Base-by-base conservation (phyloP, 768 basidiomycete species). In the Sutorius australiensis region DNA sequence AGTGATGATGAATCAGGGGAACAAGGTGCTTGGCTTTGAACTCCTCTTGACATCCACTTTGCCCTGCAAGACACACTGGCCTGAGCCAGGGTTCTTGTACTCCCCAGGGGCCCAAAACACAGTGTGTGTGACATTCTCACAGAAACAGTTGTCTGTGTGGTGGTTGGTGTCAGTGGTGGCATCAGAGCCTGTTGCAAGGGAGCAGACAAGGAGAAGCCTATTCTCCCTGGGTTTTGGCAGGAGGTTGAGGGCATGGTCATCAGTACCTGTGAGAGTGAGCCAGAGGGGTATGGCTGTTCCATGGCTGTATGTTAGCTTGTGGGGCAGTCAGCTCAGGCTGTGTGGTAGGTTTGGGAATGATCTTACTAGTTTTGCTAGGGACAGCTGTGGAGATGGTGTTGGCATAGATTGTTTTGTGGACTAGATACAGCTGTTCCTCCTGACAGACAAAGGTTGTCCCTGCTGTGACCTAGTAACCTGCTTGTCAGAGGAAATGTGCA, bases 391-490 rank as follows among this genome's bases (percentile, higher is more conserved):
- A 11, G 12, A 34, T 8, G n/a, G 36, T 34, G 16, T 49, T 6
- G 30, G 33, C n/a, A 33, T 48, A 46, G 39, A 46, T 14, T 14
- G 14, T 16, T 48, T 7, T 6, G 19, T 28, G 13, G 0, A 16
- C 47, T 17, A 16, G 28, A 33, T 83, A 84, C 6, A 63, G 45
- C 2, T 71, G 61, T 51, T 81, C 79, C 46, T 83, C 80, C 56
- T 84, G 82, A 13, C 80, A 80, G 5, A 83, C 79, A 2, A 77
- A 66, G 5, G 80, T 81, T 14, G 77, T 77, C 6, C 77, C 75
- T 30, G 69, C 80, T 32, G 68, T 66, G 10, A 80, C 64, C 81
- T 59, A 24, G 24, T 24, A 36, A 14, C 12, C 4, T 2, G 5
- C 16, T 36, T 21, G n/a, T 46, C 34, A 56, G 38, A 13, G 13